These are phyloP conservation scores for Ostreobium quekettii DNA, from an alignment of 139 green algal species.

Conservation along the genomic window DNA sequence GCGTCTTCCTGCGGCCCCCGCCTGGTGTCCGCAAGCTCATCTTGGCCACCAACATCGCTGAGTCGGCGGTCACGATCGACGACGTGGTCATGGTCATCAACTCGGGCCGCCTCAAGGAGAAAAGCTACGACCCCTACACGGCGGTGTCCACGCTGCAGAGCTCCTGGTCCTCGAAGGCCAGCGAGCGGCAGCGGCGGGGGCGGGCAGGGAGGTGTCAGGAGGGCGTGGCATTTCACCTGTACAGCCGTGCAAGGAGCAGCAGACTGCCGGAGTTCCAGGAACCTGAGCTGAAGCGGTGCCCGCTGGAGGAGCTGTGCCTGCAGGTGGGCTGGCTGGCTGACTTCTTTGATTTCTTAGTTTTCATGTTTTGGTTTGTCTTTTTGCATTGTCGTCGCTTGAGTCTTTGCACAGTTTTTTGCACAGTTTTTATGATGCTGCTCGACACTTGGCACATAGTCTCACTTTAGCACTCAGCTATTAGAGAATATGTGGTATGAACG, in stretches of 20 bases:
- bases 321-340: constrained; percentile 29
- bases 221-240: constrained; percentile 75
- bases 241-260: constrained; percentile 45
- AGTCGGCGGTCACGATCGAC: constrained; percentile 83
- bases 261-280: constrained; percentile 39
- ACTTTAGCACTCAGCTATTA: no score
- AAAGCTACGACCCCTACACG: constrained; percentile 21
- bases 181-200: constrained; percentile 60
- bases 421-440: no score
- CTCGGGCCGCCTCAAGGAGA: constrained; percentile 61
- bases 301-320: constrained; percentile 88
- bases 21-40: constrained; percentile 50
- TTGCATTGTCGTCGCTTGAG: no score
- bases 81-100: constrained; percentile 56
- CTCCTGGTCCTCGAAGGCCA: constrained; percentile 46
- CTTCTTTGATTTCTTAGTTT: no score
- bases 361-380: no score
- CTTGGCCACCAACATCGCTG: constrained; percentile 86
- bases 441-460: no score
- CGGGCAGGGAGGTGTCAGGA: constrained; percentile 63
- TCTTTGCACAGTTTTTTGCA: no score
- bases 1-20: constrained; percentile 40
- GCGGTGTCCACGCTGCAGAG: constrained; percentile 24
- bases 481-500: no score
- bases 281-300: constrained; percentile 82